These are phyloP conservation scores for Macrophomina pseudophaseolina DNA, from an alignment of 2,329 filamentous ascomycete species.

Conservation along the genomic window DNA sequence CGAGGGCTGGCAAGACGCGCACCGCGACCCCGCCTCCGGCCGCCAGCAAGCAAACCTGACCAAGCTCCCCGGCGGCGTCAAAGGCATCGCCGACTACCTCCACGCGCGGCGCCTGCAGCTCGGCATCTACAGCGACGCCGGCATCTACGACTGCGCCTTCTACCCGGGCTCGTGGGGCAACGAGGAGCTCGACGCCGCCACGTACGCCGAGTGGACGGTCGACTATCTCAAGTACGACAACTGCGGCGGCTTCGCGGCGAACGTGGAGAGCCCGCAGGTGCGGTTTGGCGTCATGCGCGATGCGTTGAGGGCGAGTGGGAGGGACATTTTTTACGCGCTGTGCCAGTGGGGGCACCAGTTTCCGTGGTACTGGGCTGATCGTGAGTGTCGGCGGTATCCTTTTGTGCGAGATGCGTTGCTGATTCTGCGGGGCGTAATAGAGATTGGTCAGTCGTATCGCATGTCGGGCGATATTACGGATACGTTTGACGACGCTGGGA, in stretches of 20 bases:
- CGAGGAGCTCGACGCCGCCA: constrained; percentile 50
- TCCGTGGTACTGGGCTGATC: constrained; percentile 13
- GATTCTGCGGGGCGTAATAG: neutral
- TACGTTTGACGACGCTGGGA: neutral
- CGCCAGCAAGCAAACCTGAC: constrained; percentile 50
- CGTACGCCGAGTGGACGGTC: constrained; percentile 47
- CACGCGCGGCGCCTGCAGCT: constrained; percentile 49
- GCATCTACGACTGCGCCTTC: constrained; percentile 51
- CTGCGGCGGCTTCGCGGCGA: constrained; percentile 41
- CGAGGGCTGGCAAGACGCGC: constrained; percentile 48
- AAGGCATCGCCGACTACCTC: constrained; percentile 49
- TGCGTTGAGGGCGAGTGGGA: constrained; percentile 4
- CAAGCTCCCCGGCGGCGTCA: constrained; percentile 51
- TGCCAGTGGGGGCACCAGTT: constrained; percentile 26
- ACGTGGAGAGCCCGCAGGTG: constrained; percentile 14
- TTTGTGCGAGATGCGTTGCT: accelerated
- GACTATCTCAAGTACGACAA: constrained; percentile 51
- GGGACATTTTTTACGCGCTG: constrained; percentile 12
- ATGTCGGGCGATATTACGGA: constrained; percentile 37
- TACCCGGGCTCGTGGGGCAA: constrained; percentile 50
- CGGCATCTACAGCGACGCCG: constrained; percentile 55
- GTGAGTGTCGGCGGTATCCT: neutral
- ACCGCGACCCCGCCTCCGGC: constrained; percentile 35
- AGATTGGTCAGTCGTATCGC: constrained; percentile 33
- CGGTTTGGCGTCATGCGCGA: constrained; percentile 17